phyloP scores from a whole-genome alignment of 306 rosid genomes.

The Abrus pulchellus region DNA sequence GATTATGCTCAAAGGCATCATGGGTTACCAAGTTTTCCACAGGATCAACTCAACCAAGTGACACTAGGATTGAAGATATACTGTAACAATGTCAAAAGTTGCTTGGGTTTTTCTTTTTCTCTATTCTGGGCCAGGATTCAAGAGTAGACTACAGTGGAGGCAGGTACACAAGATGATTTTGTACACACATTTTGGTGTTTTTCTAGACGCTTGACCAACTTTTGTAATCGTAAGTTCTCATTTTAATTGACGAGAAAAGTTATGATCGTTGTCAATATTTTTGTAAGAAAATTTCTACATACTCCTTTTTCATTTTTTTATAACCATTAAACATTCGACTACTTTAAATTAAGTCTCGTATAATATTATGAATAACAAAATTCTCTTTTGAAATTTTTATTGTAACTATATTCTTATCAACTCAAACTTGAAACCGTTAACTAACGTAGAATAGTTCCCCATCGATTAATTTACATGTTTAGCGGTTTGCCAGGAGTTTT shows the following conservation, averaged over 20 bases:
- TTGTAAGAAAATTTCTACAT: not conserved
- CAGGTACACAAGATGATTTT: no score
- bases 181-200: not conserved
- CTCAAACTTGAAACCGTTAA: no score
- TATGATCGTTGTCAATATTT: not conserved
- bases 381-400: no score
- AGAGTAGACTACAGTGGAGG: no score
- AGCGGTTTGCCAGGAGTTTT: no score
- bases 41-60: not conserved
- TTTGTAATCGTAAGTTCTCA: not conserved
- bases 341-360: no score
- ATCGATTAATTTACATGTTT: no score
- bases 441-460: no score
- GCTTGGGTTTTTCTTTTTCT: constrained; percentile 1
- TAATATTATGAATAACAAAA: no score
- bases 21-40: not conserved
- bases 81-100: constrained; percentile 6
- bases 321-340: no score
- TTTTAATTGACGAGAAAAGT: not conserved
- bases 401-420: no score
- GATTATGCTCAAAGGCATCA: not conserved
- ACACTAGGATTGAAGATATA: not conserved
- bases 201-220: constrained; percentile 10
- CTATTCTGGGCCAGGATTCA: not conserved
- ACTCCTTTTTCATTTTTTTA: not conserved